Evolutionary conservation across 257 asterid genomes (phyloP).

Genomic region (Nicotiana otophora): DNA sequence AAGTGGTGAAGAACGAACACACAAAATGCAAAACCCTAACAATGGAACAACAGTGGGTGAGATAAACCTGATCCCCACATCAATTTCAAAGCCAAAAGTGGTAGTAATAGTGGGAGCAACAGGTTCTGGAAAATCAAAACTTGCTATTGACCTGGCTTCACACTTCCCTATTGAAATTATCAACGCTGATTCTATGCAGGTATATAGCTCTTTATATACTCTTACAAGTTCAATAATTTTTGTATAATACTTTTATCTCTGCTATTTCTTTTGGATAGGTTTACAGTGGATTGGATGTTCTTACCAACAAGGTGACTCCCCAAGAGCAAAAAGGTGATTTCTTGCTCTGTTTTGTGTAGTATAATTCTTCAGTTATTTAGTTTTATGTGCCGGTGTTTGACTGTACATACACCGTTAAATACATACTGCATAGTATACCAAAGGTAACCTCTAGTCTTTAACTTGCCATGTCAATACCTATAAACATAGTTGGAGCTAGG

Average conservation of each 20-base stretch:
- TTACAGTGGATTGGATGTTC: slow-evolving; percentile 79
- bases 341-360: background rate
- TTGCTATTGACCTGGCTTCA: slow-evolving; percentile 78
- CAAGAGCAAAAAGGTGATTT: slow-evolving; percentile 65
- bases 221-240: background rate
- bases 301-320: slow-evolving; percentile 73
- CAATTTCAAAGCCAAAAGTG: slow-evolving; percentile 46
- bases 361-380: background rate
- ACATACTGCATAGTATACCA: too few species aligned
- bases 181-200: slow-evolving; percentile 99
- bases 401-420: background rate
- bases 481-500: too few species aligned
- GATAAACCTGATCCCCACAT: background rate
- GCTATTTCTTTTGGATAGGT: slow-evolving; percentile 31
- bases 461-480: too few species aligned
- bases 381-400: background rate
- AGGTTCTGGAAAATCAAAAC: slow-evolving; percentile 82
- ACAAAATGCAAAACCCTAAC: slow-evolving; percentile 7
- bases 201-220: background rate
- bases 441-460: too few species aligned
- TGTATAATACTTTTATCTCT: background rate
- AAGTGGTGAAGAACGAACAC: background rate
- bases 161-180: slow-evolving; percentile 79
- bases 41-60: background rate
- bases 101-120: slow-evolving; percentile 82